A percentile compares a stretch with the other conserved stretches of the same genome.
Evolutionary conservation across 1,284 basidiomycete species (phyloP).

Genomic region (Cryptococcus wingfieldii): DNA sequence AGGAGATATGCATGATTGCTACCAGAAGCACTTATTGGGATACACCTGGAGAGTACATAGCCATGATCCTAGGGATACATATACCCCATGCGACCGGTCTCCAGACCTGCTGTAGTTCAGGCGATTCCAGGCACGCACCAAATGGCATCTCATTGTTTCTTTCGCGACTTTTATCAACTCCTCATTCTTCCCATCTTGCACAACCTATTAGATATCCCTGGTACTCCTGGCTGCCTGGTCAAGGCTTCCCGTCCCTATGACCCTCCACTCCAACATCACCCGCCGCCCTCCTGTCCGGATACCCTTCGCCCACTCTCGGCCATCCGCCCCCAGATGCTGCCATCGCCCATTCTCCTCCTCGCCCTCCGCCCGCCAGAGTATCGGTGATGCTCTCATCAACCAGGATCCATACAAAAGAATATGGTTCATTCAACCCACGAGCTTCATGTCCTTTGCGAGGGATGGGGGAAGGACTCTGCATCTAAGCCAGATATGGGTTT

Average conservation of each 20-base stretch:
- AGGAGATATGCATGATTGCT: not conserved
- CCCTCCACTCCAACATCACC: too few relatives aligned
- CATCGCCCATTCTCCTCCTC: not conserved
- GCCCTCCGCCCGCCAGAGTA: not conserved
- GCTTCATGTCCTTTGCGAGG: not conserved
- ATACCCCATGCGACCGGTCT: too few relatives aligned
- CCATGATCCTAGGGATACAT: too few relatives aligned
- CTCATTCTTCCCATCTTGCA: too few relatives aligned
- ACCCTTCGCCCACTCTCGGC: not conserved
- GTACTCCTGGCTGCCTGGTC: too few relatives aligned
- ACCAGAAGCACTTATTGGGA: not conserved
- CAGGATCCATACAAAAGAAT: conserved; percentile 18
- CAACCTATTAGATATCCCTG: too few relatives aligned
- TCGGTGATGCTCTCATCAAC: conserved; percentile 1
- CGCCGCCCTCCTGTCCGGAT: not conserved
- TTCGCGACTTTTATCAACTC: not conserved
- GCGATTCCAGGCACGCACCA: not conserved
- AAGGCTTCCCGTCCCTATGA: too few relatives aligned
- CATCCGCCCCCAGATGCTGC: not conserved
- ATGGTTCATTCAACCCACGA: conserved; percentile 2
- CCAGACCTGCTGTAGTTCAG: not conserved
- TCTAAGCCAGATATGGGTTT: not conserved
- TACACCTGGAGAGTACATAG: not conserved
- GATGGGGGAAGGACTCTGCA: not conserved
- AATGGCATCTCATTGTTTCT: not conserved